These are phyloP conservation scores for Powellomyces hirtus DNA, from an alignment of 192 early-diverging fungal species.

Conservation along the genomic window DNA sequence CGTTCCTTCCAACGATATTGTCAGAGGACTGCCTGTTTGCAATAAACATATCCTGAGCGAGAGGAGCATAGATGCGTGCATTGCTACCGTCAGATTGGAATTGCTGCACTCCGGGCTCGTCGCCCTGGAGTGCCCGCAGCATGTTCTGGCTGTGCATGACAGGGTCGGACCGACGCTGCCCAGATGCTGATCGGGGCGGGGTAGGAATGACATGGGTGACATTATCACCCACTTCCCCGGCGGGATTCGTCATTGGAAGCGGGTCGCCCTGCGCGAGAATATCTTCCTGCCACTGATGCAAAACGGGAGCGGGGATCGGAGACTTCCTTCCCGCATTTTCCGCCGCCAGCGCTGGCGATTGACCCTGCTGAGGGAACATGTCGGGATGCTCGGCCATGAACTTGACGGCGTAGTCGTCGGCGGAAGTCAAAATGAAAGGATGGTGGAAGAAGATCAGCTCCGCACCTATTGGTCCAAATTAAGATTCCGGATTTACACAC, in stretches of 20 bases:
- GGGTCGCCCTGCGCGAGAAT: neutral
- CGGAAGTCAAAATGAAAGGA: slow-evolving; percentile 49
- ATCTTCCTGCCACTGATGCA: slow-evolving; percentile 11
- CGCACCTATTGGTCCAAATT: slow-evolving; percentile 48
- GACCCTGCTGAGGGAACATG: slow-evolving; percentile 27
- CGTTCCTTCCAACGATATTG: too few species aligned
- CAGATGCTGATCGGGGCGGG: too few species aligned
- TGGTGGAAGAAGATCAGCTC: slow-evolving; percentile 49
- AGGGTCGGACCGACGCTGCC: neutral
- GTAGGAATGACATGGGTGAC: too few species aligned
- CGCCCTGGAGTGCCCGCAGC: too few species aligned
- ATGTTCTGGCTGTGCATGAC: neutral
- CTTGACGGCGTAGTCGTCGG: slow-evolving; percentile 61
- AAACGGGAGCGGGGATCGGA: neutral
- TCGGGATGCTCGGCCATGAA: slow-evolving; percentile 54
- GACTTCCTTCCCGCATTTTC: neutral
- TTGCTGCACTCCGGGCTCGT: too few species aligned
- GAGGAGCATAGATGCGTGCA: too few species aligned
- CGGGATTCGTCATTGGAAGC: slow-evolving; percentile 1
- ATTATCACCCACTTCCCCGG: neutral
- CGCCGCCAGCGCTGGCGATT: neutral
- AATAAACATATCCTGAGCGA: too few species aligned
- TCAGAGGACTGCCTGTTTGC: too few species aligned
- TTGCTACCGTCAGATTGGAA: neutral
- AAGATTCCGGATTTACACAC: too few species aligned